Evolutionary conservation across 805 yeast genomes (phyloP).

Genomic region (Lipomyces starkeyi): DNA sequence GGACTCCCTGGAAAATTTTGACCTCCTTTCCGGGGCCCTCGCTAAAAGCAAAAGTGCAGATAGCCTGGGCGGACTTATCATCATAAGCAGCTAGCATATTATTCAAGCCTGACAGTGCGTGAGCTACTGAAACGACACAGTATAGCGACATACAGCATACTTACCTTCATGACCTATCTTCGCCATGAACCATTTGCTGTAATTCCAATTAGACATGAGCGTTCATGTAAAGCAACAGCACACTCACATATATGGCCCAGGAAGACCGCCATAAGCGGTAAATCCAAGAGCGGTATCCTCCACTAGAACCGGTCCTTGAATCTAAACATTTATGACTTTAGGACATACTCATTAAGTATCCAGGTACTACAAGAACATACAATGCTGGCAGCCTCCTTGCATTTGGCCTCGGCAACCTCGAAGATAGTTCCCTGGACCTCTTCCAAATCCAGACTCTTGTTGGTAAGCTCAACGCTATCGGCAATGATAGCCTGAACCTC

Average conservation of each 20-base stretch:
- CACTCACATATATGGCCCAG: conserved; percentile 80
- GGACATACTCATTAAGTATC: background rate
- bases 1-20: conserved; percentile 76
- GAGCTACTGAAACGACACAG: background rate
- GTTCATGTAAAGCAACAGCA: background rate
- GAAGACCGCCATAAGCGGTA: conserved; percentile 78
- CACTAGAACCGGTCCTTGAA: conserved; percentile 83
- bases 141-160: background rate
- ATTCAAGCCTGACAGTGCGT: conserved; percentile 58
- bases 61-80: conserved; percentile 83
- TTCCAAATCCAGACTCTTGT: conserved; percentile 75
- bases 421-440: conserved; percentile 90
- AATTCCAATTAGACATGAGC: background rate
- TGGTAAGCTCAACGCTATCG: conserved; percentile 54
- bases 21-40: conserved; percentile 78
- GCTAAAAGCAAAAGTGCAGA: conserved; percentile 91
- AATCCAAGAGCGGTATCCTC: conserved; percentile 94
- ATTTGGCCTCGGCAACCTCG: conserved; percentile 81
- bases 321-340: conserved; percentile 34
- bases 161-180: conserved; percentile 65
- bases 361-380: conserved; percentile 41
- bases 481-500: conserved; percentile 80
- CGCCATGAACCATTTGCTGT: conserved; percentile 81
- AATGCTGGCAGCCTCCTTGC: conserved; percentile 69
- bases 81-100: conserved; percentile 81